phyloP scores from a whole-genome alignment of 2,329 filamentous ascomycete genomes.

The Rutstroemia sp. region DNA sequence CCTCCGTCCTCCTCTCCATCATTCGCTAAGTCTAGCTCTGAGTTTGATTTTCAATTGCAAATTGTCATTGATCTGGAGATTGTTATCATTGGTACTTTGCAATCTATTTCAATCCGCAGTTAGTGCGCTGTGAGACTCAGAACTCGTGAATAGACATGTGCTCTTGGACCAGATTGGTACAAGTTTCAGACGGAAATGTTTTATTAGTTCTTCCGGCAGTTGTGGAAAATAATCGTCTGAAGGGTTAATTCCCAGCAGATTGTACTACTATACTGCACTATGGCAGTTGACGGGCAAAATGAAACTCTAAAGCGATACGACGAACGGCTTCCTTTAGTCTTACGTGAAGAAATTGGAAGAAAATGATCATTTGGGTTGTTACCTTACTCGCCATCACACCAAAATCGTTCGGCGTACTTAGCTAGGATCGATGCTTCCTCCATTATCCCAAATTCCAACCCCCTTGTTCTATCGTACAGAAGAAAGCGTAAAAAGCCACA shows the following conservation, averaged over 20 bases:
- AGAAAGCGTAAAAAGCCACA: background rate
- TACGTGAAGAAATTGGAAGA: background rate
- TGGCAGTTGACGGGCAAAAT: background rate
- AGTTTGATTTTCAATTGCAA: background rate
- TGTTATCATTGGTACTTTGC: background rate
- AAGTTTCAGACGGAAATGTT: background rate
- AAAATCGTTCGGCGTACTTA: background rate
- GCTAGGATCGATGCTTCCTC: background rate
- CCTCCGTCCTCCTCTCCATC: background rate
- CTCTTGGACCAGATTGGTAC: background rate
- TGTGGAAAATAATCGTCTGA: background rate
- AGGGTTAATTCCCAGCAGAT: background rate
- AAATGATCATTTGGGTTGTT: background rate
- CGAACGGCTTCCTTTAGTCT: background rate
- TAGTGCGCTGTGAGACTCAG: no score
- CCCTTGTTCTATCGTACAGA: background rate
- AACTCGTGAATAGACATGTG: background rate
- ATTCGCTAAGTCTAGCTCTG: background rate
- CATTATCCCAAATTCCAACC: background rate
- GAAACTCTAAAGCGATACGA: no score
- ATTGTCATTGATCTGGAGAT: background rate
- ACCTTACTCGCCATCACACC: background rate
- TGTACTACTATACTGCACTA: background rate
- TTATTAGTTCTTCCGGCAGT: background rate
- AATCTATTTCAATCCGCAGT: no score